A percentile compares a stretch with the other conserved stretches of the same genome.
These are phyloP conservation scores for Candida gigantensis DNA, from an alignment of 1,139 yeast genomes.

Conservation along the genomic window DNA sequence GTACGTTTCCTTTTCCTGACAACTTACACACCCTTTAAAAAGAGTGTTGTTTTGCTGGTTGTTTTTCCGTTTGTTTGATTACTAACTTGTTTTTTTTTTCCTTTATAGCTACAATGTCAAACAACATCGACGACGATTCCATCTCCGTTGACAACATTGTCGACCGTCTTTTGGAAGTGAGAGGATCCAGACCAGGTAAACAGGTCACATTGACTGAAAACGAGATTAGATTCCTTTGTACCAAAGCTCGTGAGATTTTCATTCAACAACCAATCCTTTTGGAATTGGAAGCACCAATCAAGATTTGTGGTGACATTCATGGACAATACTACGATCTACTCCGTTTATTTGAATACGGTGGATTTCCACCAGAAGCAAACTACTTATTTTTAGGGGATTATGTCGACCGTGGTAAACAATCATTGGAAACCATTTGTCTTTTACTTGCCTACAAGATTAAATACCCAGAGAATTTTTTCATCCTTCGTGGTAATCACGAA, in stretches of 20 bases:
- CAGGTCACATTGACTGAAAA: constrained; percentile 92
- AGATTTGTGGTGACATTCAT: constrained; percentile 93
- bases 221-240: constrained; percentile 93
- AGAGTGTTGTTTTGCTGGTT: not conserved
- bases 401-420: constrained; percentile 97
- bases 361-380: constrained; percentile 98
- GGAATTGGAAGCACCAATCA: constrained; percentile 96
- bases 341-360: constrained; percentile 95
- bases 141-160: constrained; percentile 80
- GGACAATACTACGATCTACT: constrained; percentile 96
- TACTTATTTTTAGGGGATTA: constrained; percentile 94
- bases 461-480: constrained; percentile 96
- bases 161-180: constrained; percentile 93
- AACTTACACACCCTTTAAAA: not conserved
- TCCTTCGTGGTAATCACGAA: constrained; percentile 94
- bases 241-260: constrained; percentile 96
- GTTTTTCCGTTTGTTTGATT: not conserved
- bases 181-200: constrained; percentile 98
- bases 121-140: constrained; percentile 84
- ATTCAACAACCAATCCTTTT: constrained; percentile 95
- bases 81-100: not conserved
- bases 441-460: constrained; percentile 93
- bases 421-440: constrained; percentile 89
- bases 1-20: not conserved
- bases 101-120: constrained; percentile 17